Evolutionary conservation across 768 basidiomycete genomes (phyloP).

Genomic region (Polyporus arcularius): DNA sequence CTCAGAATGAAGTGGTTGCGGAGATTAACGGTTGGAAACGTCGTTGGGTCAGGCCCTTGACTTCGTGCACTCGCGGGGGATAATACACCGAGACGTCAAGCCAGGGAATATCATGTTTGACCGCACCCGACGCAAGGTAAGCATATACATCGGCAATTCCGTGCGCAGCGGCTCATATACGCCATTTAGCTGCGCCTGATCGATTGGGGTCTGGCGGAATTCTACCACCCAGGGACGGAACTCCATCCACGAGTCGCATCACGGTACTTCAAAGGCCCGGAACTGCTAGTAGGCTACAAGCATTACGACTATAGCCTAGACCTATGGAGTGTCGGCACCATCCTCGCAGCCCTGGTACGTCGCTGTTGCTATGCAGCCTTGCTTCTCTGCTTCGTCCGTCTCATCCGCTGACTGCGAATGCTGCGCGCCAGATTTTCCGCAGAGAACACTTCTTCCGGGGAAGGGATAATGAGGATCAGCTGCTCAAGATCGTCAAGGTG

Average conservation of each 20-base stretch:
- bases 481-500: constrained; percentile 97
- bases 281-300: constrained; percentile 94
- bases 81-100: constrained; percentile 98
- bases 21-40: not conserved
- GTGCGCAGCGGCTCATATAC: not conserved
- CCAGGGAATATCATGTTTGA: constrained; percentile 99
- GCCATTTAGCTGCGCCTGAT: constrained; percentile 80
- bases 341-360: constrained; percentile 94
- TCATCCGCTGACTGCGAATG: not conserved
- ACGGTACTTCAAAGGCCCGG: constrained; percentile 97
- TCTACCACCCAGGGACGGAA: constrained; percentile 96
- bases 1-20: no score
- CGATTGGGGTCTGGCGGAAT: constrained; percentile 98
- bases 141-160: not conserved
- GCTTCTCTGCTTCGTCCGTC: not conserved
- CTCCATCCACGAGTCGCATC: constrained; percentile 97
- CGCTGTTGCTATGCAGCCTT: not conserved
- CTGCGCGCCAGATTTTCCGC: constrained; percentile 80
- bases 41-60: constrained; percentile 68
- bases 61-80: constrained; percentile 96
- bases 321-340: constrained; percentile 99
- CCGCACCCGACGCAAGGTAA: constrained; percentile 89
- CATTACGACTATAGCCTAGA: constrained; percentile 97
- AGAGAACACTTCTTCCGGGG: constrained; percentile 99
- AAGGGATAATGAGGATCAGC: constrained; percentile 98